Conservation (phyloP, 2,329 filamentous ascomycete genomes). For the Alternaria metachromatica region DNA sequence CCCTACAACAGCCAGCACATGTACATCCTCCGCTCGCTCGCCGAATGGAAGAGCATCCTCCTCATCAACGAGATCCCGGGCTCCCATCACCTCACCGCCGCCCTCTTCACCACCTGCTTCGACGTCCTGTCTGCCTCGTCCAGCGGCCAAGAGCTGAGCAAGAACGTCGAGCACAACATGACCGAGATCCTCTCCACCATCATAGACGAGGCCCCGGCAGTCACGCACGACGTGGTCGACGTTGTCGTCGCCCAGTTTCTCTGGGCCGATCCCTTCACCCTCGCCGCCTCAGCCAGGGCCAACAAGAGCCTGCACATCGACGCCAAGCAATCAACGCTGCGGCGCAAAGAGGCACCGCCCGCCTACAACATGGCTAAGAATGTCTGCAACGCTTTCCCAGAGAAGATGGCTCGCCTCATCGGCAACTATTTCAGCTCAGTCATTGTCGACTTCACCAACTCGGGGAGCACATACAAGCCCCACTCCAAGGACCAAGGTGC, state of each 20-base stretch:
- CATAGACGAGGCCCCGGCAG: conserved; percentile 80
- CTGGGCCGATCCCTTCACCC: conserved; percentile 74
- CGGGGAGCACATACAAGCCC: conserved; percentile 25
- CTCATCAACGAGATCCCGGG: conserved; percentile 87
- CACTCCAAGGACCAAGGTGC: conserved; percentile 51
- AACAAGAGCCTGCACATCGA: conserved; percentile 65
- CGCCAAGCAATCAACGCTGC: conserved; percentile 79
- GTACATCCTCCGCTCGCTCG: conserved; percentile 85
- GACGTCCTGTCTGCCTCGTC: conserved; percentile 85
- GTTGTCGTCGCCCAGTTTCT: conserved; percentile 95
- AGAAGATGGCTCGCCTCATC: conserved; percentile 94
- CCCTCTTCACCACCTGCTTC: conserved; percentile 87
- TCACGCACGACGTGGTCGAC: conserved; percentile 85
- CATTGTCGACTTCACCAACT: conserved; percentile 78
- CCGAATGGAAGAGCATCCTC: conserved; percentile 93
- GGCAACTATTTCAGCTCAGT: conserved; percentile 98
- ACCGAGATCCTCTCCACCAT: conserved; percentile 82
- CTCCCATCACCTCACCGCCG: conserved; percentile 73
- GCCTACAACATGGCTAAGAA: conserved; percentile 97
- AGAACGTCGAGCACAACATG: conserved; percentile 93
- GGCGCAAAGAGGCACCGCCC: conserved; percentile 86
- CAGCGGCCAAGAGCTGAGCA: conserved; percentile 82
- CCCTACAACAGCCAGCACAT: conserved; percentile 93
- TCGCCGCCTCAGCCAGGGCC: conserved; percentile 54
- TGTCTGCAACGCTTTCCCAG: conserved; percentile 85